Base-by-base conservation (phyloP, 345 rosid genomes). In the Crucihimalaya himalaica region DNA sequence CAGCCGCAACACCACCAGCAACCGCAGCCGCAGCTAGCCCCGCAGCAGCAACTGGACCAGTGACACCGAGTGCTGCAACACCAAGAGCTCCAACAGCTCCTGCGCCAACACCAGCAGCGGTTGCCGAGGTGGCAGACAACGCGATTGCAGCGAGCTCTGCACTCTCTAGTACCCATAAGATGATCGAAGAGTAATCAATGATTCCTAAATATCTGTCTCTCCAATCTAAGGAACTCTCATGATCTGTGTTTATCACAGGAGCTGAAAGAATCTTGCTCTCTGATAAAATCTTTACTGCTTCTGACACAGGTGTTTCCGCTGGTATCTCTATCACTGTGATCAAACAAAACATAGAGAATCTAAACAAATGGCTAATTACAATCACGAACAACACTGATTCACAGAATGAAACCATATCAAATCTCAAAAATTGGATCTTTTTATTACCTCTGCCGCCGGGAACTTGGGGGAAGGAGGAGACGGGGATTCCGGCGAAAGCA, bases 81-180 rank as follows among this genome's bases (percentile, higher is more conserved):
- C 98, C 96, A 12, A 90, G 59, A 43, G 94, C 89, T 15, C 96
- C 96, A 5, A 82, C 84, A 25, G 93, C 85, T 66, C 91, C 97
- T 2, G 93, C 86, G 11, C 92, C 88, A 19, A 90, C 83, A 55
- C 96, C 92, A 25, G 96, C 96, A 25, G 87, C 96, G 0, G 97
- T 80, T 5, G 97, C 96, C 15, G 84, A 73, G 32, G 90, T 75
- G 15, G 93, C 86, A 10, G 96, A 84, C 37, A 93, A 69, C 13
- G 93, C 89, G 59, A 84, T 80, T 1, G 96, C 96, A 2, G 92
- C 97, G 9, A 90, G 75, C 12, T 87, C 93, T 4, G 97, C 96
- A 52, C 85, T 86, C 79, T 93, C 96, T 2, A 93, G 42, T 39
- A 88, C 96, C 97, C 98, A 88, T 43, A 89, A 84, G 81, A 89